Evolutionary conservation across 345 rosid species (phyloP), one percentile per base, ranked within the genome.

Genomic region (Gossypium thurberi): DNA sequence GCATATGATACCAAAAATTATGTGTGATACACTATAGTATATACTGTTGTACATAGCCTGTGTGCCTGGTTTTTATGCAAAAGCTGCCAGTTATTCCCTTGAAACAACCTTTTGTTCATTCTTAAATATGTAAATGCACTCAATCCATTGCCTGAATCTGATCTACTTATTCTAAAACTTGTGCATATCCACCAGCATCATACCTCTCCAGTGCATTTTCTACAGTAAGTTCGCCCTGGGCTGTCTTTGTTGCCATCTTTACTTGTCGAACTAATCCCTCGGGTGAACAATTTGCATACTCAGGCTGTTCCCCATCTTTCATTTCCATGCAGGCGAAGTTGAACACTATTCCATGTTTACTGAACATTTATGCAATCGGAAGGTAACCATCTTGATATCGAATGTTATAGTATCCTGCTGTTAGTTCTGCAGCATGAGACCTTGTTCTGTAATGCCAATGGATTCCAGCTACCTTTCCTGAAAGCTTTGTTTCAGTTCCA

Each of bases 261-360:
- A 90, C 94, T 81, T 92, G 98, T 82, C 64, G 75, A 14, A 92
- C 97, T 69, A 92, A 81, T 53, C 97, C 97, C 87, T 92, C 91
- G 0, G 98, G 97, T 0, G 98, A 94, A 82, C 97, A 90, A 56
- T 88, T 87, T 18, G 95, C 95, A 57, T 84, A 52, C 47, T 78
- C 84, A 0, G 93, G 95, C 75, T 92, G 97, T 59, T 92, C 91
- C 1, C 80, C 81, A 63, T 92, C 97, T 79, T 79, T 86, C 97
- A 90, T 92, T 73, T 94, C 98, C 97, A 92, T 92, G 91, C 97
- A 94, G 69, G 98, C 92, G 88, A 92, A 92, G 82, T 90, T 92
- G 17, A 87, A 73, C 17, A 89, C 86, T 42, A 82, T 91, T 6
- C 86, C 90, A 52, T 92, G 82, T 75, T 86, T 90, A 58, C 82